Base-by-base conservation (phyloP, 2,329 filamentous ascomycete species). In the Pseudogymnoascus sp. region DNA sequence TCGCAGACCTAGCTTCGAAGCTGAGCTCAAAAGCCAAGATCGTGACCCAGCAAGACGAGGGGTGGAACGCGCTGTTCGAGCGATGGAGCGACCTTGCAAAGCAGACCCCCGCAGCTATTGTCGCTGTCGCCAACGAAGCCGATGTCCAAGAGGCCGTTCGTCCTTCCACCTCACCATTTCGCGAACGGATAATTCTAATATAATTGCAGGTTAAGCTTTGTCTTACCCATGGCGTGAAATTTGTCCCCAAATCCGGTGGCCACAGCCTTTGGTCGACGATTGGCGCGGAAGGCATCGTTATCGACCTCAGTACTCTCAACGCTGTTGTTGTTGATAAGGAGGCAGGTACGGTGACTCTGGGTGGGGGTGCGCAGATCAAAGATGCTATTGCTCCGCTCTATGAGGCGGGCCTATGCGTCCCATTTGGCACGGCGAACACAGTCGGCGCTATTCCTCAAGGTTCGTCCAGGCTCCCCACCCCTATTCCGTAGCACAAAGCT, bases 391-490 rank as follows among this genome's bases (percentile, higher is more conserved):
- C 64, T 3, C 63, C 64, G 15, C 64, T 70, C 26, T 64, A 38
- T 13, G 3, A 64, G 59, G 33, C 65, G 44, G 64, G 63, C 50
- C 17, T 65, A 47, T 68, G 62, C 17, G 35, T 63, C 68, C 68
- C 69, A 26, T 38, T 74, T 7, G 73, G 70, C 17, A 73, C 71
- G 44, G 72, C 69, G 11, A 74, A 74, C 35, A 69, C 70, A 3
- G 70, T 75, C 4, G 72, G 72, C 1, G 67, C 65, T 2, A 71
- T 73, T 31, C 66, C 69, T 0, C 73, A 71, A 69, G 72, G 23
- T 71, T 64, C 62, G 70, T 67, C 2, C 66, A 69, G 28, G 71
- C 73, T 21, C 3, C 72, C 1, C 66, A 67, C 0, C 71, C 69
- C n/a, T 66, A 65, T n/a, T 60, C 73, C n/a, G 60, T 72, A 53